Evolutionary conservation across 805 yeast species (phyloP).

Genomic region (Wickerhamomyces rabaulensis): DNA sequence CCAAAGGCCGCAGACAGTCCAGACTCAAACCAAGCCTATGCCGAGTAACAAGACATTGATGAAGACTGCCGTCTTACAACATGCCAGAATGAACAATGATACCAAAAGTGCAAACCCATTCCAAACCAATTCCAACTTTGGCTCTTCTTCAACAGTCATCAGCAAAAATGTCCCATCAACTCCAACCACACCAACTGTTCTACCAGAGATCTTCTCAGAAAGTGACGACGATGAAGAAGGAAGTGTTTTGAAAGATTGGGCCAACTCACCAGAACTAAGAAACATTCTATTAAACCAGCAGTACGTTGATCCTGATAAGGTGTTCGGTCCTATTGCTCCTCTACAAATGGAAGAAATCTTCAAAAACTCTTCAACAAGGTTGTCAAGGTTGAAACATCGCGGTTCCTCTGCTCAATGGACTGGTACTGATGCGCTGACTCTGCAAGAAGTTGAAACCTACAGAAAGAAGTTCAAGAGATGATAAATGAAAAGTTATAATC

Average conservation of each 20-base stretch:
- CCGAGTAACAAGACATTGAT: constrained; percentile 23
- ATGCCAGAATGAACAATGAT: constrained; percentile 24
- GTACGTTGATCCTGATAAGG: constrained; percentile 54
- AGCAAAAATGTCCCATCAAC: constrained; percentile 12
- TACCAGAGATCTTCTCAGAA: constrained; percentile 45
- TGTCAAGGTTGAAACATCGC: constrained; percentile 48
- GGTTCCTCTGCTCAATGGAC: constrained; percentile 47
- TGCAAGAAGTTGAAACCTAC: constrained; percentile 42
- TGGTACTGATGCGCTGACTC: constrained; percentile 38
- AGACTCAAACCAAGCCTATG: constrained; percentile 8
- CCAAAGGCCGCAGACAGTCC: constrained; percentile 3
- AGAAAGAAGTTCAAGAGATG: constrained; percentile 27
- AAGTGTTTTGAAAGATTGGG: constrained; percentile 53
- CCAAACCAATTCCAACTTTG: constrained; percentile 3
- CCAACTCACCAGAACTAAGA: constrained; percentile 50
- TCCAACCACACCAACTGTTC: constrained; percentile 18
- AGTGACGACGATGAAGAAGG: constrained; percentile 52
- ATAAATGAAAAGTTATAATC: not conserved
- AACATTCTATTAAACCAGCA: constrained; percentile 41
- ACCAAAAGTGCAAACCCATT: constrained; percentile 10
- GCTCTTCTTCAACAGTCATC: not conserved
- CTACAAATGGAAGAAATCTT: constrained; percentile 68
- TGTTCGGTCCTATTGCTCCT: constrained; percentile 74
- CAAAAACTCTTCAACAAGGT: constrained; percentile 32
- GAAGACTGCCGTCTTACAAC: constrained; percentile 29